These are phyloP conservation scores for Amanita brunnescens DNA, from an alignment of 768 basidiomycete species.

Conservation along the genomic window DNA sequence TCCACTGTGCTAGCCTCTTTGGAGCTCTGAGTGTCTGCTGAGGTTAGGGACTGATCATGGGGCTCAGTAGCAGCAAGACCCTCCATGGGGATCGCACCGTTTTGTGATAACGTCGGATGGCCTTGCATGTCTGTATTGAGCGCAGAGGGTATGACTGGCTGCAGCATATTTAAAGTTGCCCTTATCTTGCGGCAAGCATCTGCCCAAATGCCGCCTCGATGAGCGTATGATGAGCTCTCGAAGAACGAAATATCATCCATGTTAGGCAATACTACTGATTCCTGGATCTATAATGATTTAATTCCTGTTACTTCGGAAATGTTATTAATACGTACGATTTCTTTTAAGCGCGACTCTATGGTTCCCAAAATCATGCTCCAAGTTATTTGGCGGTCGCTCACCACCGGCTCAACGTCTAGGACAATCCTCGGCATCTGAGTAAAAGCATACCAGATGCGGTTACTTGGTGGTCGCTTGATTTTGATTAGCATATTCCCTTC, in stretches of 20 bases:
- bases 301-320: neutral
- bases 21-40: neutral
- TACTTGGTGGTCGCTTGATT: slow-evolving; percentile 92
- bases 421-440: slow-evolving; percentile 85
- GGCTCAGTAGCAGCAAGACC: neutral
- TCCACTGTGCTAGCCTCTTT: neutral
- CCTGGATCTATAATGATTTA: slow-evolving; percentile 56
- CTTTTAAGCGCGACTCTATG: slow-evolving; percentile 82
- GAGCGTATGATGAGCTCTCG: slow-evolving; percentile 53
- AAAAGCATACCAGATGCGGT: slow-evolving; percentile 94
- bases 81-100: neutral
- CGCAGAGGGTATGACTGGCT: neutral
- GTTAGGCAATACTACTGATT: slow-evolving; percentile 91
- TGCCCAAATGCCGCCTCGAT: slow-evolving; percentile 85
- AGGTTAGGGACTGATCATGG: neutral
- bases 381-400: slow-evolving; percentile 89
- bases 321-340: slow-evolving; percentile 52
- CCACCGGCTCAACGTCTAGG: slow-evolving; percentile 85
- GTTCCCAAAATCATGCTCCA: slow-evolving; percentile 88
- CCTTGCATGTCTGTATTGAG: neutral
- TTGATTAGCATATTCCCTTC: slow-evolving; percentile 87
- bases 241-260: slow-evolving; percentile 99
- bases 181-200: slow-evolving; percentile 51
- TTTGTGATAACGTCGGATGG: neutral
- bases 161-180: neutral